phyloP scores from a whole-genome alignment of 805 yeast species.

The Candida coquimbonensis region DNA sequence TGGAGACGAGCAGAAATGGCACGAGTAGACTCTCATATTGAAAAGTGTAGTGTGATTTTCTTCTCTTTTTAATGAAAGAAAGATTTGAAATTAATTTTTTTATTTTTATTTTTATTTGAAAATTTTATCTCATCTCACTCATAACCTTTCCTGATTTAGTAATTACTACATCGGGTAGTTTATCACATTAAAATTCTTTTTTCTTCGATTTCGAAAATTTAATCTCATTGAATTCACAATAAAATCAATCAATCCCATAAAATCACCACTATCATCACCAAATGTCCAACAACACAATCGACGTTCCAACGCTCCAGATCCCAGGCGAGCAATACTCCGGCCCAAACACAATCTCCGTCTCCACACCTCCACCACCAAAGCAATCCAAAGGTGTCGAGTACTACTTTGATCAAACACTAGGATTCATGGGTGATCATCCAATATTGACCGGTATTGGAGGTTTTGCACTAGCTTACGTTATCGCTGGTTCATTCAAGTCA shows the following conservation, averaged over 20 bases:
- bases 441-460: slow-evolving; percentile 65
- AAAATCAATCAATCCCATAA: too few species aligned
- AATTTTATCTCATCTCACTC: not conserved
- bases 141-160: not conserved
- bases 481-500: slow-evolving; percentile 60
- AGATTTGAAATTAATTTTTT: not conserved
- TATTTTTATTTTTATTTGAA: not conserved
- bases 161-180: not conserved
- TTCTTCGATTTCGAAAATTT: not conserved
- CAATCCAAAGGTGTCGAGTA: slow-evolving; percentile 37
- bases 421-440: slow-evolving; percentile 71
- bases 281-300: slow-evolving; percentile 28
- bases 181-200: not conserved
- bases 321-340: slow-evolving; percentile 40
- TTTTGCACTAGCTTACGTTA: slow-evolving; percentile 53
- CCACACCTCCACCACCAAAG: slow-evolving; percentile 10
- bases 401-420: slow-evolving; percentile 54
- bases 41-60: too few species aligned
- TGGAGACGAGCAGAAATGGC: slow-evolving; percentile 97
- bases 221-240: too few species aligned
- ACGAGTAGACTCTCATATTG: slow-evolving; percentile 85
- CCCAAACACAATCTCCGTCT: slow-evolving; percentile 19
- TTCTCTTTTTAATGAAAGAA: too few species aligned
- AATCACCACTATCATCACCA: not conserved
- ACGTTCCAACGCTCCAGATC: slow-evolving; percentile 48